Base-by-base conservation (phyloP, 208 protist species). In the Plasmodiophora brassicae region DNA sequence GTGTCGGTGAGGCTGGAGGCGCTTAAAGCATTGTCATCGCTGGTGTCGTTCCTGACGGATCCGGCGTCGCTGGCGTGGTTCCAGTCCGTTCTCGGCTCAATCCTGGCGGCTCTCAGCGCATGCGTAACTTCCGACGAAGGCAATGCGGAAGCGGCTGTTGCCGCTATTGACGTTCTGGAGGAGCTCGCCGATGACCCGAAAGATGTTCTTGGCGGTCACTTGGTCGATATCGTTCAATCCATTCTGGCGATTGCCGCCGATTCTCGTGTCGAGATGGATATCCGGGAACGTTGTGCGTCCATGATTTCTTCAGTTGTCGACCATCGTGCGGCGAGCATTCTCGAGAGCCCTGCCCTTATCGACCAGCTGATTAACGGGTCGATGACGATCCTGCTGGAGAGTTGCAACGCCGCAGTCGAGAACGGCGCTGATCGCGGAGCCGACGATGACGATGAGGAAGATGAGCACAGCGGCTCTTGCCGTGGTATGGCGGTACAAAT, bases 341-440 rank as follows among this genome's bases (percentile, higher is more conserved):
- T 78, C 10, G 65, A 78, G 65, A 44, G 32, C 32, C 65, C 65
- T 36, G n/a, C n/a, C 65, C 41, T 78, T n/a, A 78, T 78, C n/a
- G 65, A 78, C 5, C 5, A 78, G 5, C n/a, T 78, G 65, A 78
- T 78, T 32, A 78, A 78, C n/a, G 65, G 32, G 65, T 78, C 65
- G n/a, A 78, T 78, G 65, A 78, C 65, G n/a, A 78, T 78, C 65
- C n/a, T 78, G 65, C 65, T 78, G 14, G 65, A 78, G 65, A 78
- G 65, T 38, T 78, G 65, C 65, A 32, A 78, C 65, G 5, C 65
- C 65, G n/a, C 65, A 14, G 32, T 32, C 10, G 65, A 78, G 5
- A 38, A n/a, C 5, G n/a, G 41, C 5, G 14, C 32, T 32, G 65
- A 78, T 5, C 65, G 5, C 14, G 14, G 5, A 5, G 65, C 32